Conservation (phyloP, 2,329 filamentous ascomycete species). For the Nigrospora oryzae region DNA sequence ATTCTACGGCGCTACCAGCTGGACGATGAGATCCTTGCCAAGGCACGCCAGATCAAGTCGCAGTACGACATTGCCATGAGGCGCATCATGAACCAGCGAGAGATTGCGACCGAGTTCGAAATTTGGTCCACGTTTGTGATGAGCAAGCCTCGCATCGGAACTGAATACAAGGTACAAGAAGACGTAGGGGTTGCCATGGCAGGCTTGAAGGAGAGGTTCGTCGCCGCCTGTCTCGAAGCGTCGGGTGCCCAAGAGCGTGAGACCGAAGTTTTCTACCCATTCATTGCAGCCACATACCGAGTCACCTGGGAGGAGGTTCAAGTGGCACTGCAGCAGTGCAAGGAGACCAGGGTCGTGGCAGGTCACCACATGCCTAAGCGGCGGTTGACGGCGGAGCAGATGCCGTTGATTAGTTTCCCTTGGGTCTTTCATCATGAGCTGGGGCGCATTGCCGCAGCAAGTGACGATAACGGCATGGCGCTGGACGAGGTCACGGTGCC, state of each 20-base stretch:
- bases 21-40: slow-evolving; percentile 42
- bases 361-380: slow-evolving; percentile 25
- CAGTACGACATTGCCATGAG: slow-evolving; percentile 71
- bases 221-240: slow-evolving; percentile 54
- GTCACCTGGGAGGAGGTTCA: slow-evolving; percentile 67
- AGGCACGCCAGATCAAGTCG: slow-evolving; percentile 59
- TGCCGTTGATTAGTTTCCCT: slow-evolving; percentile 87
- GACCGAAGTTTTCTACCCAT: slow-evolving; percentile 53
- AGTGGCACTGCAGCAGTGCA: slow-evolving; percentile 42
- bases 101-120: slow-evolving; percentile 83
- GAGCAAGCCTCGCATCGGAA: slow-evolving; percentile 59
- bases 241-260: slow-evolving; percentile 51
- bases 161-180: slow-evolving; percentile 82
- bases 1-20: slow-evolving; percentile 58
- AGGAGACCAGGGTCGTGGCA: slow-evolving; percentile 20
- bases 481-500: slow-evolving; percentile 23
- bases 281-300: slow-evolving; percentile 82
- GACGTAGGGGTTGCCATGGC: slow-evolving; percentile 63
- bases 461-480: background rate
- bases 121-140: slow-evolving; percentile 83
- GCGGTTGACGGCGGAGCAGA: slow-evolving; percentile 34
- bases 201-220: slow-evolving; percentile 61
- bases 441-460: slow-evolving; percentile 53
- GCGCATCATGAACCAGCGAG: slow-evolving; percentile 77
- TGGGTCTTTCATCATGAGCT: slow-evolving; percentile 79